Conservation (phyloP, 148 eudicot species). For the Drosera capensis region DNA sequence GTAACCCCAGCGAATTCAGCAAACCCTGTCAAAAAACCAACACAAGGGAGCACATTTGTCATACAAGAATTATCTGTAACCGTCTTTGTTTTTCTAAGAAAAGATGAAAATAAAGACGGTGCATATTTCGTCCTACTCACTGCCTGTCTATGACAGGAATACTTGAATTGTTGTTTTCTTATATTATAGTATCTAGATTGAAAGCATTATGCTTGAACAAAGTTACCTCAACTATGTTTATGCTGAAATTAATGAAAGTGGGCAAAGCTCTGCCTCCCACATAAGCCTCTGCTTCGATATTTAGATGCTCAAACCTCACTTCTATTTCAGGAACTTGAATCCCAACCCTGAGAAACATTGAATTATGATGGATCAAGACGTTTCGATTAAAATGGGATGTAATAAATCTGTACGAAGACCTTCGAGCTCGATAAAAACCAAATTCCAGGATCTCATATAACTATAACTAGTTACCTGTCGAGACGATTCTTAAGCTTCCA, state of each 20-base stretch:
- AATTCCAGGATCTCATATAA: too few species aligned
- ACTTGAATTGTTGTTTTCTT: not conserved
- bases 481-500: too few species aligned
- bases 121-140: too few species aligned
- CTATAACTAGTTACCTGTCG: too few species aligned
- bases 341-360: slow-evolving; percentile 10
- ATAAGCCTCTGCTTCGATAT: not conserved
- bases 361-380: too few species aligned
- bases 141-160: too few species aligned
- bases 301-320: slow-evolving; percentile 6
- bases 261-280: slow-evolving; percentile 3
- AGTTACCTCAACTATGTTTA: not conserved
- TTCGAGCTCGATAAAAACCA: too few species aligned
- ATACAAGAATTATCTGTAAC: too few species aligned
- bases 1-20: not conserved
- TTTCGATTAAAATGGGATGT: too few species aligned
- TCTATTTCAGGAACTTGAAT: slow-evolving; percentile 3
- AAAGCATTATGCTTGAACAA: not conserved
- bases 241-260: not conserved
- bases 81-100: too few species aligned
- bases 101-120: too few species aligned
- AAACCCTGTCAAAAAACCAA: not conserved
- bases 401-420: too few species aligned
- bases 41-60: not conserved
- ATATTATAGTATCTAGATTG: not conserved